These are phyloP conservation scores for Pterocarpus santalinus DNA, from an alignment of 306 rosid genomes.

Conservation along the genomic window DNA sequence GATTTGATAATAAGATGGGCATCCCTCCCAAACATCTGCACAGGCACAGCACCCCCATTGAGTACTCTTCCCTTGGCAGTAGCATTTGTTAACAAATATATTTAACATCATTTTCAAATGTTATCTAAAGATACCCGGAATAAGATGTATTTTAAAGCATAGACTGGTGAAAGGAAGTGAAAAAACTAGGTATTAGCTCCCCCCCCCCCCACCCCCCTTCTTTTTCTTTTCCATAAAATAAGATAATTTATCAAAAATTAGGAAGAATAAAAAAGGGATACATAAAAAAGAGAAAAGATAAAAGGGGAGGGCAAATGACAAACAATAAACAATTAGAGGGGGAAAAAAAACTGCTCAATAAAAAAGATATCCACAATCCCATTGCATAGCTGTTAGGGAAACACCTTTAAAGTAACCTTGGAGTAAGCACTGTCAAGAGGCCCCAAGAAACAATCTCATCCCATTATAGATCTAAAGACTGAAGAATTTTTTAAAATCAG, in stretches of 20 bases:
- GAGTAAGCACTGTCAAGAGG: constrained; percentile 18
- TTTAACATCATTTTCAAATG: not conserved
- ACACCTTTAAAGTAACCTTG: constrained; percentile 16
- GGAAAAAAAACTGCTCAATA: not conserved
- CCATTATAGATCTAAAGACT: not conserved
- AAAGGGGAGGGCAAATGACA: not conserved
- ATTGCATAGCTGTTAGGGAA: not conserved
- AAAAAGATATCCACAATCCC: constrained; percentile 19
- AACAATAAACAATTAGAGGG: not conserved
- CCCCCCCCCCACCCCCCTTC: not conserved
- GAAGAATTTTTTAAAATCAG: constrained; percentile 12
- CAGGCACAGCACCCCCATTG: not conserved
- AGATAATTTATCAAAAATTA: not conserved
- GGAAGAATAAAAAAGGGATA: not conserved
- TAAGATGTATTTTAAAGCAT: constrained; percentile 19
- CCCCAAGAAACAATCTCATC: constrained; percentile 3
- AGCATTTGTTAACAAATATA: not conserved
- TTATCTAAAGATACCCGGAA: constrained; percentile 5
- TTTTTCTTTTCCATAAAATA: not conserved
- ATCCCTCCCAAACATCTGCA: constrained; percentile 16
- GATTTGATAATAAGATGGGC: constrained; percentile 10
- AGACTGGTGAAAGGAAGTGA: constrained; percentile 7
- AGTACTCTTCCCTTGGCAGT: constrained; percentile 9
- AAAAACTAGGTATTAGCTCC: not conserved
- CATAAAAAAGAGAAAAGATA: not conserved